Base-by-base conservation (phyloP, 2,329 filamentous ascomycete species). In the Fusarium penzigii region DNA sequence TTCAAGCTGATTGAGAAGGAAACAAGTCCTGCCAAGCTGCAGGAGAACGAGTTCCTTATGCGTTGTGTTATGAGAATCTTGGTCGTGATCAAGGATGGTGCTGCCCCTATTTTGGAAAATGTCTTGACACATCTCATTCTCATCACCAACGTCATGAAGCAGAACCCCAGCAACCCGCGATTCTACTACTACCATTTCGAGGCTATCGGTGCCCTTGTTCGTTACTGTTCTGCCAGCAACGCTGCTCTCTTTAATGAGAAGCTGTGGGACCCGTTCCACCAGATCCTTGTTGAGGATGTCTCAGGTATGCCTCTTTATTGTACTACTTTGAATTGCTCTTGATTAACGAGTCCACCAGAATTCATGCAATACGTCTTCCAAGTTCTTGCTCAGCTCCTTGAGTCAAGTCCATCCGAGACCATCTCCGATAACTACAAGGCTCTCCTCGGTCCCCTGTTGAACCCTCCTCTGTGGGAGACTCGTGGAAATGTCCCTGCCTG, bases 161-260 rank as follows among this genome's bases (percentile, higher is more conserved):
- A 88, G 63, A 99, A 99, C 72, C 94, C 94, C 1, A 97, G 92
- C 76, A 99, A 99, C 72, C 94, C 94, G 2, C 85, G 91, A 12
- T 99, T 99, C 76, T 97, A 97, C 75, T 99, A 99, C 77, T 99
- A 93, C 72, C 91, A 96, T 70, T 99, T 99, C 58, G 94, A 99
- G 75, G 90, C 91, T 3, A 77, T 99, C 42, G 94, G 94, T 34
- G 93, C 94, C 14, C 80, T 99, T 44, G 89, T 97, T 17, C 70
- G 73, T 81, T 79, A 86, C 80, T 74, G 90, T 79, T 68, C 87
- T 75, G 55, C 73, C 2, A 78, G 80, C 3, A 84, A 90, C 59
- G 84, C 89, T 10, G 81, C 84, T 29, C 85, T 88, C 63, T 82
- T 97, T 46, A 91, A 97, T 67, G 81, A 86, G 54, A 85, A 86